Conservation (phyloP, 176 grass and related monocot genomes). For the Oryza coarctata region DNA sequence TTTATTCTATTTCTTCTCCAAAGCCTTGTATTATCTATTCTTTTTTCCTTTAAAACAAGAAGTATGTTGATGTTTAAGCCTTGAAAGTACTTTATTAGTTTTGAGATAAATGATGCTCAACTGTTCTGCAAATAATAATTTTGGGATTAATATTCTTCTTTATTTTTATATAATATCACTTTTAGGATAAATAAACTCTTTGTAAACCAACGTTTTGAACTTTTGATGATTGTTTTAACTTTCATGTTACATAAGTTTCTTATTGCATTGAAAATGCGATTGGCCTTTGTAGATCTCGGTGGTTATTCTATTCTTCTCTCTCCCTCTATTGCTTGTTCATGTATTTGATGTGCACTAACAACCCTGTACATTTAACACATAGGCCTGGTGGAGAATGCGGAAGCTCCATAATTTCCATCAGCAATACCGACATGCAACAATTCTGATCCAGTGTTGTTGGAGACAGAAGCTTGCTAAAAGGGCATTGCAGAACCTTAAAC, state of each 20-base stretch:
- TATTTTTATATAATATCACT: no score
- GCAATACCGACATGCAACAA: slow-evolving; percentile 47
- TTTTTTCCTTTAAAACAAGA: background rate
- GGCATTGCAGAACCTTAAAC: slow-evolving; percentile 64
- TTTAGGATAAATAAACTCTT: no score
- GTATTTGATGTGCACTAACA: slow-evolving; percentile 6
- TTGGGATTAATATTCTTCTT: no score
- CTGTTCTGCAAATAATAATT: no score
- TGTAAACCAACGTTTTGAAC: background rate
- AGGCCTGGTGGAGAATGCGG: slow-evolving; percentile 78
- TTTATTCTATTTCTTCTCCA: background rate
- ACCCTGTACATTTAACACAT: slow-evolving; percentile 2
- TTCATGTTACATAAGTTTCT: background rate
- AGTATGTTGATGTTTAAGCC: slow-evolving; percentile 7
- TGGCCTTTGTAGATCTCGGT: background rate
- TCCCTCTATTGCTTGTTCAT: background rate
- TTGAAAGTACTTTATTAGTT: background rate
- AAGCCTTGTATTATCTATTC: background rate
- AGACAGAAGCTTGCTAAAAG: slow-evolving; percentile 80
- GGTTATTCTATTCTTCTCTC: background rate
- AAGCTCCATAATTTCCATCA: slow-evolving; percentile 44
- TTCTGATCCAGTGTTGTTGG: slow-evolving; percentile 77
- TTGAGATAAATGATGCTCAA: background rate
- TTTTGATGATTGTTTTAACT: slow-evolving; percentile 12
- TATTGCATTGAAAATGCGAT: background rate